phyloP scores from a whole-genome alignment of 495 filamentous ascomycete species.

The Elaphomyces granulatus region DNA sequence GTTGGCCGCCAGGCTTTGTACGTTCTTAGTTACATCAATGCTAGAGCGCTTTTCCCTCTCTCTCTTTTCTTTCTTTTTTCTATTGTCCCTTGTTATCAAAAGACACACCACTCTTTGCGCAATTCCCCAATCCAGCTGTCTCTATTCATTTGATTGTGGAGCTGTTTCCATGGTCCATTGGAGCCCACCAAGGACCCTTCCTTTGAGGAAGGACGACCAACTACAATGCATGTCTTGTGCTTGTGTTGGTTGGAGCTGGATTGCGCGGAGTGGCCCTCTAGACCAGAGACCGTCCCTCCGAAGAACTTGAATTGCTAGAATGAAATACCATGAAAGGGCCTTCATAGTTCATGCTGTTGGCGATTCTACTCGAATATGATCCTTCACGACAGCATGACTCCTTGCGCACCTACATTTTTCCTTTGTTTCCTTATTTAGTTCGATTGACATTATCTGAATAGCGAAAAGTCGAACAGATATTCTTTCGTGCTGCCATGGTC shows the following conservation, averaged over 20 bases:
- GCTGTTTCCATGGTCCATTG: slow-evolving; percentile 6
- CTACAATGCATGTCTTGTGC: slow-evolving; percentile 29
- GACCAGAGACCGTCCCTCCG: slow-evolving; percentile 7
- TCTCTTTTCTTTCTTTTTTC: too few species aligned
- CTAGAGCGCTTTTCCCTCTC: too few species aligned
- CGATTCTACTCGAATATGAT: slow-evolving; percentile 16
- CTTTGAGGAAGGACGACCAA: slow-evolving; percentile 30
- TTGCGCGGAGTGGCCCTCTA: slow-evolving; percentile 13
- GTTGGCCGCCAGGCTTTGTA: too few species aligned
- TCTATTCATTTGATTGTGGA: slow-evolving; percentile 12
- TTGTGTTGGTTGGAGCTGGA: slow-evolving; percentile 38
- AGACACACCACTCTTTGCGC: too few species aligned
- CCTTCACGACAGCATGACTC: slow-evolving; percentile 36
- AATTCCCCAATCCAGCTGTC: slow-evolving; percentile 32
- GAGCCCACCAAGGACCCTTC: slow-evolving; percentile 22
- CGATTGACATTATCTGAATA: too few species aligned
- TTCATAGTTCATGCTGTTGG: slow-evolving; percentile 39
- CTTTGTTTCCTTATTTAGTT: too few species aligned
- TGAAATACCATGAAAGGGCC: slow-evolving; percentile 29
- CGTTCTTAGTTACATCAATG: too few species aligned
- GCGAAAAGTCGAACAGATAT: too few species aligned
- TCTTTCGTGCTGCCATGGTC: too few species aligned
- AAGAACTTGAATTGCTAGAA: slow-evolving; percentile 25
- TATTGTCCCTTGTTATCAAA: too few species aligned
- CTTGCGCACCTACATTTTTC: slow-evolving; percentile 35